Evolutionary conservation across 768 basidiomycete genomes (phyloP), one percentile per base, ranked within the genome.

Genomic region (Tylopilus intermedius): DNA sequence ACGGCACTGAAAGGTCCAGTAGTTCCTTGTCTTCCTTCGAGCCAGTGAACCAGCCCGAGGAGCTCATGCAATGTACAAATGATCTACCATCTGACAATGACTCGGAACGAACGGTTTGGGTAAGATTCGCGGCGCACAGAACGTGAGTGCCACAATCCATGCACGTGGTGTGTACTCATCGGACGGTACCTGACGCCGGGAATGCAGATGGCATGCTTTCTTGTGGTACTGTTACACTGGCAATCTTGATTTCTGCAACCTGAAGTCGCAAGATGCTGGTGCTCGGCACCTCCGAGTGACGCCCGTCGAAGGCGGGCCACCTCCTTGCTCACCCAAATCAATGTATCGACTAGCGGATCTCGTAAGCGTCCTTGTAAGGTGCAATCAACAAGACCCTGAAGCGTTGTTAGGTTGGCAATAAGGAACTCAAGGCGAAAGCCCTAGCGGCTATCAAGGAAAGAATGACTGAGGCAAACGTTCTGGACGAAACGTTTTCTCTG

Each of bases 291-390:
- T 42, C 15, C 46, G 39, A 4, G 29, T 24, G 29, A 21, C 39
- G n/a, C 21, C 37, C 13, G 2, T 38, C 40, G 27, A 47, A 43
- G 52, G 50, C 11, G 43, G 37, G 4, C 49, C 51, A 35, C 59
- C 59, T 3, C 24, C 47, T 9, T 71, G 71, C 49, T 71, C 70
- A 13, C 70, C 71, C 8, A 71, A 71, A 58, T 72, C 71, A 0
- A 71, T 72, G 68, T 72, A 71, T 30, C 67, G 67, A 47, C 53
- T 71, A 0, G 70, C 71, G 5, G 45, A 59, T 22, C 67, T 70
- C n/a, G 71, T 68, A 22, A 53, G 57, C 2, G n/a, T 49, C 7
- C 8, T 27, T 27, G 24, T 15, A 8, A 26, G 7, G 35, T 26
- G 5, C 32, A 18, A 15, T 42, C 6, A 5, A 24, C 18, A 24